A percentile compares a stretch with the other conserved stretches of the same genome.
Evolutionary conservation across 2,329 filamentous ascomycete species (phyloP).

Genomic region (Hansfordia pulvinata): DNA sequence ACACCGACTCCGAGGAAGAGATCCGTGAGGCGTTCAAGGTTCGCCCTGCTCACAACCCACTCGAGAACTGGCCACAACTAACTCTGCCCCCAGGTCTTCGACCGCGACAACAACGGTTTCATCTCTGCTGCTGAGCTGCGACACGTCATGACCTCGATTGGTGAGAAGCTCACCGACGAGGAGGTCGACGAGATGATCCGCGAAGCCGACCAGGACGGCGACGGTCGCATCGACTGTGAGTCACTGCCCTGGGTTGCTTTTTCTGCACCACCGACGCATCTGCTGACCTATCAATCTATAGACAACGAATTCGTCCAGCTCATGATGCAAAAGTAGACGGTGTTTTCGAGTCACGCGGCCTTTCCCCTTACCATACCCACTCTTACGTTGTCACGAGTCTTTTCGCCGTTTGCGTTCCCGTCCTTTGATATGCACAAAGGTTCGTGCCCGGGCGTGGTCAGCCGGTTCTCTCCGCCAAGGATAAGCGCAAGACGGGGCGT

Average conservation of each 20-base stretch:
- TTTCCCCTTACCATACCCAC: slow-evolving; percentile 1
- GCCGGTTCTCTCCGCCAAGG: too few species aligned
- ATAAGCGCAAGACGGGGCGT: too few species aligned
- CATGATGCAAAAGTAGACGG: slow-evolving; percentile 86
- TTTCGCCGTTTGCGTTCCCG: too few species aligned
- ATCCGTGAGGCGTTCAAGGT: slow-evolving; percentile 85
- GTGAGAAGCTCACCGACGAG: slow-evolving; percentile 81
- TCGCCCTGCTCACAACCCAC: slow-evolving; percentile 3
- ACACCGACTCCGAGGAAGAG: slow-evolving; percentile 83
- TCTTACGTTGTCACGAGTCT: slow-evolving; percentile 5
- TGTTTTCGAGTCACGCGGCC: background rate
- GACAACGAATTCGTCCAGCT: slow-evolving; percentile 90
- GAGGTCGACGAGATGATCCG: slow-evolving; percentile 91
- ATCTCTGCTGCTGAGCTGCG: slow-evolving; percentile 80
- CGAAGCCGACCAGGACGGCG: slow-evolving; percentile 79
- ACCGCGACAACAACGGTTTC: slow-evolving; percentile 85
- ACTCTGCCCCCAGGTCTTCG: slow-evolving; percentile 45
- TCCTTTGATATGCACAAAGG: too few species aligned
- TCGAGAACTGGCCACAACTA: slow-evolving; percentile 3
- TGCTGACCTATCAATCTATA: slow-evolving; percentile 22
- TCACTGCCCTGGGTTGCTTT: too few species aligned
- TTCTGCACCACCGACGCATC: background rate
- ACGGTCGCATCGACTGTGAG: slow-evolving; percentile 80
- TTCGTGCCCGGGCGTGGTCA: too few species aligned
- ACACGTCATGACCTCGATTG: slow-evolving; percentile 85